Base-by-base conservation (phyloP, 208 protist genomes). In the Trypanosoma boissoni region DNA sequence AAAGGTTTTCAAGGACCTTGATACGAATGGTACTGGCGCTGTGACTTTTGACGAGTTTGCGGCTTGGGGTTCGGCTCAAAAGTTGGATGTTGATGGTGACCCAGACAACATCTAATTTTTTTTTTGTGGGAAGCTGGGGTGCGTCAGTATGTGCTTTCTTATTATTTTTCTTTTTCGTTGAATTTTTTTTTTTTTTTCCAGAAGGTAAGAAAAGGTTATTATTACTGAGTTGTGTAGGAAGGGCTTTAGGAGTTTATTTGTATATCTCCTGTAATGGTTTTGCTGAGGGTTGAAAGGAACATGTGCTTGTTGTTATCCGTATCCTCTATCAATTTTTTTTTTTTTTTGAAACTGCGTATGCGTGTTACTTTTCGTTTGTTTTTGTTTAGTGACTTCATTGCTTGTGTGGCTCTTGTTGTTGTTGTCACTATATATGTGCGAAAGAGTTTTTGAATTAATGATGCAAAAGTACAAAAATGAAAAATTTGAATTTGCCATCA, bases 31-130 rank as follows among this genome's bases (percentile, higher is more conserved):
- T 51, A 74, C 78, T 29, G 85, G 86, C 31, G 53, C 76, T 57
- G 78, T 95, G 41, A 75, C 83, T 23, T 92, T 95, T 48, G 76
- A 91, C 62, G 85, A 95, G 68, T 78, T 94, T 54, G 74, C 80
- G 20, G 59, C 62, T n/a, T 94, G 76, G 83, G 78, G 68, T 28
- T 49, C 73, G 0, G 69, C 58, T 7, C 28, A 72, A 24, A 77
- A 78, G 64, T 72, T 91, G 23, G 68, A 80, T 64, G 68, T 87
- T 68, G 72, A 81, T 44, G 79, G 77, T 31, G 81, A 90, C 50
- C 69, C 67, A 58, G 73, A 81, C 50, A 76, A 75, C 39, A 49
- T 21, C 37, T 62, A 14, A 23, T 51, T 16, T 21, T 26, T 39
- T 54, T 48, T 61, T 58, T 26, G 27, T 56, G n/a, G 32, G 65